These are phyloP conservation scores for Agapanthus africanus DNA, from an alignment of 106 monocot species.

Conservation along the genomic window DNA sequence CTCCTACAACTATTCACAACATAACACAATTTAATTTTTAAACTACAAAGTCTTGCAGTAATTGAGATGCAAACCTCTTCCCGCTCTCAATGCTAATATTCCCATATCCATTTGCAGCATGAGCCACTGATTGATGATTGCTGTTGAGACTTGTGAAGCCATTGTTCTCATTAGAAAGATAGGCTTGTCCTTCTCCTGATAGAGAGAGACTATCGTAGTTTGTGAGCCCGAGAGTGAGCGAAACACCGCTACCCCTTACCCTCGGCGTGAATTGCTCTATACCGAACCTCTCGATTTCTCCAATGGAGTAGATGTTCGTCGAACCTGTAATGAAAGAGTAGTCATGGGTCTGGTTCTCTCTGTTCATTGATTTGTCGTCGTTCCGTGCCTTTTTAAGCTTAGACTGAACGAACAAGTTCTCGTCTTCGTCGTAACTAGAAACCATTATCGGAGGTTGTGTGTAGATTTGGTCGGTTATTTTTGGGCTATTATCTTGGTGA, in stretches of 20 bases:
- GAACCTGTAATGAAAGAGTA: slow-evolving; percentile 7
- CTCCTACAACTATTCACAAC: too few relatives aligned
- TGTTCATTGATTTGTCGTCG: slow-evolving; percentile 6
- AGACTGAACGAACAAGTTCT: too few relatives aligned
- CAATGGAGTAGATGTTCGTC: slow-evolving; percentile 32
- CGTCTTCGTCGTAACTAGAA: not conserved
- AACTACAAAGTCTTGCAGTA: slow-evolving; percentile 51
- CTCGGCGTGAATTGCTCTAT: slow-evolving; percentile 34
- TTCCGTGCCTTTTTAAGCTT: too few relatives aligned
- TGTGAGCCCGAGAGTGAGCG: slow-evolving; percentile 53
- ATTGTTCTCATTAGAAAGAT: slow-evolving; percentile 7
- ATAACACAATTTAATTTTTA: too few relatives aligned
- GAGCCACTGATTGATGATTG: too few relatives aligned
- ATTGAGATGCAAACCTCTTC: slow-evolving; percentile 52
- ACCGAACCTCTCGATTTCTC: slow-evolving; percentile 13
- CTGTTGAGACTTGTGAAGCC: slow-evolving; percentile 25
- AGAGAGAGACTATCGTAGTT: slow-evolving; percentile 33
- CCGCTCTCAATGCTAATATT: slow-evolving; percentile 55
- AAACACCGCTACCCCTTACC: slow-evolving; percentile 53
- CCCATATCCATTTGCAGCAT: too few relatives aligned
- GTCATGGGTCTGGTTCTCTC: not conserved
- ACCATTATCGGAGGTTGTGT: not conserved
- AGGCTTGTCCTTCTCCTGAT: slow-evolving; percentile 2
- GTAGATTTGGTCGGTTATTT: slow-evolving; percentile 20
- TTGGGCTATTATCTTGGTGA: slow-evolving; percentile 11